A percentile compares a stretch with the other conserved stretches of the same genome.
Conservation (phyloP, 208 protist genomes). For the Crithidia bombi region DNA sequence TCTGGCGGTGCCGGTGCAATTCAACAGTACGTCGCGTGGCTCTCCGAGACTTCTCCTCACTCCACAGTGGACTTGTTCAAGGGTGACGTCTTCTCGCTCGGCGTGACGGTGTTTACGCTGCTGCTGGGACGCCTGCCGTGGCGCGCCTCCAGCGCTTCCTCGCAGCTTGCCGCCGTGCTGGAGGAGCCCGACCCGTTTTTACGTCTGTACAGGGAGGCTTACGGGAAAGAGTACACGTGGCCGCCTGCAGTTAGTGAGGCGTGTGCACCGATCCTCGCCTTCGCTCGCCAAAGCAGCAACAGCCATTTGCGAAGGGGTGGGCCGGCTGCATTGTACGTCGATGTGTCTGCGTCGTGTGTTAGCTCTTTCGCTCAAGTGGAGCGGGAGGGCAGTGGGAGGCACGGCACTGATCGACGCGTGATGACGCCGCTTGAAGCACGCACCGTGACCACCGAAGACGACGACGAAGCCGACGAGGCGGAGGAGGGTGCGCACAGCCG, state of each 20-base stretch:
- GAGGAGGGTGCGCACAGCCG: not conserved
- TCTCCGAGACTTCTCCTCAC: not conserved
- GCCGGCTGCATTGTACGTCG: not conserved
- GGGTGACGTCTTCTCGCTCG: slow-evolving; percentile 69
- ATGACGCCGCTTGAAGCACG: slow-evolving; percentile 4
- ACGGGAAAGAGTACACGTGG: slow-evolving; percentile 36
- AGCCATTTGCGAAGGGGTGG: not conserved
- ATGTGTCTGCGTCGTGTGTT: not conserved
- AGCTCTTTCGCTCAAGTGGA: not conserved
- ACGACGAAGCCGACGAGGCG: slow-evolving; percentile 2
- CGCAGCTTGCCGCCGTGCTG: slow-evolving; percentile 57
- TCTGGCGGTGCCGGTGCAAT: not conserved
- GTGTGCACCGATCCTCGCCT: slow-evolving; percentile 1
- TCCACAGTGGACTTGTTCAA: slow-evolving; percentile 62
- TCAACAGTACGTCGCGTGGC: not conserved
- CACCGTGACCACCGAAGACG: slow-evolving; percentile 1
- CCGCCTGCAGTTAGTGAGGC: slow-evolving; percentile 13
- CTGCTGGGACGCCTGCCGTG: slow-evolving; percentile 71
- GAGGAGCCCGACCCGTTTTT: slow-evolving; percentile 58
- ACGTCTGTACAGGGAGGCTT: slow-evolving; percentile 32
- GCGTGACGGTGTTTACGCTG: slow-evolving; percentile 72
- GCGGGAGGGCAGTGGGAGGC: not conserved
- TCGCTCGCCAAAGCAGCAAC: not conserved
- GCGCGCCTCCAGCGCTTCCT: slow-evolving; percentile 38
- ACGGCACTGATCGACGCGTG: not conserved